Evolutionary conservation across 345 rosid genomes (phyloP).

Genomic region (Eucalyptus dawsonii): DNA sequence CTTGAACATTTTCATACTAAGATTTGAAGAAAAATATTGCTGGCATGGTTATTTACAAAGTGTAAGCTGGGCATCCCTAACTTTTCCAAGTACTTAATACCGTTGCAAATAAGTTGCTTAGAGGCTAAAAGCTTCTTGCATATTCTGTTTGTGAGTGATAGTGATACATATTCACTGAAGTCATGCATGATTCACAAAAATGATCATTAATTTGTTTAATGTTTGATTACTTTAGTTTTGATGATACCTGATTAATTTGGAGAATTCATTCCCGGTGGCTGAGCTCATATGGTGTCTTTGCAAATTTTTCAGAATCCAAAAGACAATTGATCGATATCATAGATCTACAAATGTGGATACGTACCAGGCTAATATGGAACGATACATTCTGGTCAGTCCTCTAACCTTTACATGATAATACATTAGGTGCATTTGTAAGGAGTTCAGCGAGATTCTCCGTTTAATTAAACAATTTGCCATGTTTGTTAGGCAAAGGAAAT

Average conservation of each 20-base stretch:
- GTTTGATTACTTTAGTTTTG: background rate
- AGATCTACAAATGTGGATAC: slow-evolving; percentile 3
- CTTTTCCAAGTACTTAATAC: background rate
- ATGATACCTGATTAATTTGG: background rate
- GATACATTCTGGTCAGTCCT: background rate
- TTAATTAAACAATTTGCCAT: background rate
- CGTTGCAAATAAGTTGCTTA: background rate
- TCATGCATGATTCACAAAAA: background rate
- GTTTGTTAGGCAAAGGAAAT: background rate
- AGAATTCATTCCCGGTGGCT: background rate
- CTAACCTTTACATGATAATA: background rate
- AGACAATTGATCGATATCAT: slow-evolving; percentile 28
- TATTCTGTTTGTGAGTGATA: background rate
- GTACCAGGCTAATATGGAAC: slow-evolving; percentile 4
- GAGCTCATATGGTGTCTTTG: background rate
- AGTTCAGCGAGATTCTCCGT: background rate
- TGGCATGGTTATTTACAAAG: background rate
- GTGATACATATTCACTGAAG: background rate
- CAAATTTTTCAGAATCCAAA: slow-evolving; percentile 16
- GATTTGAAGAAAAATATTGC: background rate
- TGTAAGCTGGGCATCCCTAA: background rate
- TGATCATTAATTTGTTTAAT: background rate
- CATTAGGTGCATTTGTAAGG: background rate
- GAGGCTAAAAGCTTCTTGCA: background rate
- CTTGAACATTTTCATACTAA: background rate